Evolutionary conservation across 805 yeast genomes (phyloP).

Genomic region (Myxozyma mucilagina): DNA sequence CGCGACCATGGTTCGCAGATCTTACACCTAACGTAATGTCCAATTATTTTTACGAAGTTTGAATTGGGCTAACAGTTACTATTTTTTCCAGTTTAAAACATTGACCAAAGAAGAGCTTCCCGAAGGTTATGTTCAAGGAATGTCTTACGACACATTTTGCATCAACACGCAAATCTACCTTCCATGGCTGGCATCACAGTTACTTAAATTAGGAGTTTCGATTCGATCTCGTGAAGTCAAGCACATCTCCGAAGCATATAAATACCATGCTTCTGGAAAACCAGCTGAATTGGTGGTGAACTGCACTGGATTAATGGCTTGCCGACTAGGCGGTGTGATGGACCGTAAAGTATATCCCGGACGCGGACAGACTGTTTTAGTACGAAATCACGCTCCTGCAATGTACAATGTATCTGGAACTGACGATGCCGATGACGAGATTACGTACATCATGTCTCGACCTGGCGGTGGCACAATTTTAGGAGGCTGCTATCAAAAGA

Average conservation of each 20-base stretch:
- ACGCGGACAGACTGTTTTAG: slow-evolving; percentile 76
- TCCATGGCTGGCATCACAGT: slow-evolving; percentile 51
- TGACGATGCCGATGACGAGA: slow-evolving; percentile 25
- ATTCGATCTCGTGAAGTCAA: slow-evolving; percentile 46
- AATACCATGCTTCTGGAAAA: slow-evolving; percentile 41
- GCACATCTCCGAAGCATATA: slow-evolving; percentile 53
- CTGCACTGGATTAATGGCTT: slow-evolving; percentile 76
- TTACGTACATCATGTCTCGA: slow-evolving; percentile 39
- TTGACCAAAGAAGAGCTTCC: slow-evolving; percentile 49
- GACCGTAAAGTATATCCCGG: slow-evolving; percentile 68
- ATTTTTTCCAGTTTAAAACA: slow-evolving; percentile 3
- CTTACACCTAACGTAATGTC: slow-evolving; percentile 19
- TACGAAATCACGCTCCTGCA: slow-evolving; percentile 41
- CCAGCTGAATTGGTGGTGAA: slow-evolving; percentile 57
- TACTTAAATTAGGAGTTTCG: slow-evolving; percentile 50
- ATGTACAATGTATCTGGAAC: slow-evolving; percentile 27
- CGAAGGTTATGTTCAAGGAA: slow-evolving; percentile 56
- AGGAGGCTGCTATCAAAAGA: slow-evolving; percentile 72
- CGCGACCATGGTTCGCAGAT: slow-evolving; percentile 28
- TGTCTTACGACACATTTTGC: slow-evolving; percentile 54
- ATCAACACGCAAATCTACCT: slow-evolving; percentile 61
- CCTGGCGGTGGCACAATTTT: slow-evolving; percentile 62
- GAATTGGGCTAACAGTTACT: background rate
- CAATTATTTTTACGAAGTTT: background rate
- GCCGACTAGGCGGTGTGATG: slow-evolving; percentile 60